Conservation (phyloP, 2,329 filamentous ascomycete genomes). For the Aspergillus sergii region DNA sequence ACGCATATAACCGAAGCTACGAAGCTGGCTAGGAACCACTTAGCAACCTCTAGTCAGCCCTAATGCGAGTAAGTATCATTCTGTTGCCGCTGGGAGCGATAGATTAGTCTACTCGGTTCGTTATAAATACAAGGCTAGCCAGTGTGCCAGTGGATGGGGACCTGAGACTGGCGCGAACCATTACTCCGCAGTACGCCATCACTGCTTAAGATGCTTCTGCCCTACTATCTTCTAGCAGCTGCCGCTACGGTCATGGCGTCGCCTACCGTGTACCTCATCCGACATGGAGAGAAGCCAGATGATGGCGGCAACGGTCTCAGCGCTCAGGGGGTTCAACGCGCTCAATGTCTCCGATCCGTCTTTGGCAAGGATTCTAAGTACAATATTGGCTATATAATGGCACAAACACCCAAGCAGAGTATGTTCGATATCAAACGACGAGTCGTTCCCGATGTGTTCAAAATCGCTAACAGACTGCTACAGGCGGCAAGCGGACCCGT, state of each 20-base stretch:
- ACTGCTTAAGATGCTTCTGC: neutral
- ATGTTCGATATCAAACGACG: conserved; percentile 13
- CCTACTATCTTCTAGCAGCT: conserved; percentile 16
- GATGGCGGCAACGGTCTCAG: conserved; percentile 54
- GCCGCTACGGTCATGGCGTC: conserved; percentile 22
- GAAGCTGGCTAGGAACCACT: neutral
- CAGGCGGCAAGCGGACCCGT: conserved; percentile 55
- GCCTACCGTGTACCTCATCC: conserved; percentile 64
- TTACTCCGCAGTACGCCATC: neutral
- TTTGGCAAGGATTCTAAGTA: conserved; percentile 58
- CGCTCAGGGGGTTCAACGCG: conserved; percentile 55
- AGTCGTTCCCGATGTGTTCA: neutral
- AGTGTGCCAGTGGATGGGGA: neutral
- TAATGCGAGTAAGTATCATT: neutral
- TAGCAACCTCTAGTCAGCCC: neutral
- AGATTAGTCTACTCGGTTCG: neutral
- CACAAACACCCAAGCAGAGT: conserved; percentile 54
- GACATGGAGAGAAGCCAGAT: conserved; percentile 65
- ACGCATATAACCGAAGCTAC: neutral
- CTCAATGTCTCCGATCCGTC: conserved; percentile 61
- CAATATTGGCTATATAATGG: conserved; percentile 62
- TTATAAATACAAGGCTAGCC: neutral
- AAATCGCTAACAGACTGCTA: conserved; percentile 17
- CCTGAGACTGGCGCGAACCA: neutral
- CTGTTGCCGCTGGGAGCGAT: neutral